A percentile compares a stretch with the other conserved stretches of the same genome.
Conservation (phyloP, 2,329 filamentous ascomycete genomes). For the Colletotrichum sp. region DNA sequence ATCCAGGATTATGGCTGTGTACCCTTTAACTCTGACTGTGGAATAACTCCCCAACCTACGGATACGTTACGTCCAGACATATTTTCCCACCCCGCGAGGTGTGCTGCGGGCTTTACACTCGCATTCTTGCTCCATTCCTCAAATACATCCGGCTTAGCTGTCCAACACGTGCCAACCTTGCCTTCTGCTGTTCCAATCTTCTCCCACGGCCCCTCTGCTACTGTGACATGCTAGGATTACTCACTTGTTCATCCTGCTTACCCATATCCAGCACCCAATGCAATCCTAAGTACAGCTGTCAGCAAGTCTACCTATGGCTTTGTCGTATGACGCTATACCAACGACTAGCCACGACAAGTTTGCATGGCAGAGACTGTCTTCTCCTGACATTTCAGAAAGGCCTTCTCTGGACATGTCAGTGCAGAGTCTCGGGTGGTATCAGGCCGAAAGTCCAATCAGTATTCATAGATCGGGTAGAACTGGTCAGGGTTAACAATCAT, state of each 20-base stretch:
- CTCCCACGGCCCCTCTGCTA: not conserved
- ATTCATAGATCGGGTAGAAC: not conserved
- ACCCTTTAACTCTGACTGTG: not conserved
- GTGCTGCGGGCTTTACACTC: not conserved
- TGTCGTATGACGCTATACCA: not conserved
- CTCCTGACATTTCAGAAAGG: not conserved
- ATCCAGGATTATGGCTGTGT: not conserved
- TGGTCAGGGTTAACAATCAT: not conserved
- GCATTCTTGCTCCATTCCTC: not conserved
- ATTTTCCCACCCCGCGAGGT: not conserved
- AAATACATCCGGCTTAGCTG: not conserved
- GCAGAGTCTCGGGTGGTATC: not conserved
- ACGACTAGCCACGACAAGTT: not conserved
- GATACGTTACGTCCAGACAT: not conserved
- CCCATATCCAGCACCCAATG: not conserved
- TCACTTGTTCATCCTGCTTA: not conserved
- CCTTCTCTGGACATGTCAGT: not conserved
- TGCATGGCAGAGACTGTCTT: not conserved
- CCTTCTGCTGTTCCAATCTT: not conserved
- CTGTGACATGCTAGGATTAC: not conserved
- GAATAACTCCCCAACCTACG: not conserved
- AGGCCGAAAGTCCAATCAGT: not conserved
- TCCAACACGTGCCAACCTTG: not conserved
- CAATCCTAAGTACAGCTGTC: not conserved
- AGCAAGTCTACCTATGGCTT: not conserved